phyloP scores from a whole-genome alignment of 2,329 filamentous ascomycete genomes.

The Dissoconium aciculare region DNA sequence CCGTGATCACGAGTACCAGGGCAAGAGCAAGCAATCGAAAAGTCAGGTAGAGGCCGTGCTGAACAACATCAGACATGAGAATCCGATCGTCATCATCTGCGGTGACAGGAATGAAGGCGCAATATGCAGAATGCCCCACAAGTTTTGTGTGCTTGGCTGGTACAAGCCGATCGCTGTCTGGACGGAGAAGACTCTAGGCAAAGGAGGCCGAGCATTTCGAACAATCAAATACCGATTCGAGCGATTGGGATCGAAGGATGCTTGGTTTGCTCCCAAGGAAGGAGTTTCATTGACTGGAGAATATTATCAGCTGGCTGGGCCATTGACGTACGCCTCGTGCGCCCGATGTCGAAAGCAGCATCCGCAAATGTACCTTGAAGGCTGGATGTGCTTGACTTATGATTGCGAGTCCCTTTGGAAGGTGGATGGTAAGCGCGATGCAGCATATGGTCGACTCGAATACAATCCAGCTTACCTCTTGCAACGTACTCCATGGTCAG shows the following conservation, averaged over 20 bases:
- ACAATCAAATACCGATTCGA: constrained; percentile 50
- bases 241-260: constrained; percentile 45
- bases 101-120: constrained; percentile 39
- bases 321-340: constrained; percentile 6
- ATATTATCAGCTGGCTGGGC: neutral
- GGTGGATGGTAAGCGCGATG: constrained; percentile 21
- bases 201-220: constrained; percentile 15
- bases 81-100: constrained; percentile 38
- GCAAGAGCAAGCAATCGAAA: constrained; percentile 17
- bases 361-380: constrained; percentile 29
- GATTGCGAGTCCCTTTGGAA: constrained; percentile 43
- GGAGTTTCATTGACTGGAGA: neutral
- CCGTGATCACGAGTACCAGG: neutral
- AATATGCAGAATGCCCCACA: constrained; percentile 37
- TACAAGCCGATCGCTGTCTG: constrained; percentile 57
- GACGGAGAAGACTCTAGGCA: constrained; percentile 40
- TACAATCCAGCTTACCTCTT: constrained; percentile 46
- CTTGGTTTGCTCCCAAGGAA: constrained; percentile 20
- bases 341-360: constrained; percentile 20
- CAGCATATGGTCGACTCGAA: constrained; percentile 13
- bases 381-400: constrained; percentile 45
- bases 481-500: constrained; percentile 34
- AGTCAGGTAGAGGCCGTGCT: constrained; percentile 27
- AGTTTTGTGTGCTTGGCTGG: constrained; percentile 52
- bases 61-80: constrained; percentile 32